Conservation (phyloP, 345 rosid species). For the Eucalyptus cloeziana region DNA sequence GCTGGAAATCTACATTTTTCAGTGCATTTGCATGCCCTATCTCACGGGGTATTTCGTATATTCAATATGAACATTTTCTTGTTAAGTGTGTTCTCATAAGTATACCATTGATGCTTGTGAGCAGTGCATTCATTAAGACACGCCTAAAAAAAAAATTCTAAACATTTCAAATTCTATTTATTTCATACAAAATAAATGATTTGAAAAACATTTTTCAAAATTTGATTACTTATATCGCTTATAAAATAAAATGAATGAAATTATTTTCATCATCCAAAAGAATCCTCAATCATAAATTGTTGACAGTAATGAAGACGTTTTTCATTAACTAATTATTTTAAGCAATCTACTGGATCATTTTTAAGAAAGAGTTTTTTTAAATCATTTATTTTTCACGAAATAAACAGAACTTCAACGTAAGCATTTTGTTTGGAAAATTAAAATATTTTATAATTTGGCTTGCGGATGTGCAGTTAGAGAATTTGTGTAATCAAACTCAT, state of each 20-base stretch:
- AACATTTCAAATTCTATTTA: too few relatives aligned
- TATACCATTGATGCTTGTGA: background rate
- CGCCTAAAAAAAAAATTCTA: background rate
- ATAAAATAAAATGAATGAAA: too few relatives aligned
- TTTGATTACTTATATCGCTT: too few relatives aligned
- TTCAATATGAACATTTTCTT: background rate
- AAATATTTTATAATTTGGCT: background rate
- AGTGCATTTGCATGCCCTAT: background rate
- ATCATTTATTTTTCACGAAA: background rate
- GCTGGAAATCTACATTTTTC: background rate
- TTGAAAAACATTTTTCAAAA: too few relatives aligned
- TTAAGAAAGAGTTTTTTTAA: fast-evolving
- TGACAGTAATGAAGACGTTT: too few relatives aligned
- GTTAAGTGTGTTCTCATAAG: background rate
- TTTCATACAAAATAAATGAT: too few relatives aligned
- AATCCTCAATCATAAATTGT: too few relatives aligned
- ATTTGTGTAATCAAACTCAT: background rate
- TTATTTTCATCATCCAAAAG: too few relatives aligned
- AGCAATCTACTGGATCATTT: too few relatives aligned
- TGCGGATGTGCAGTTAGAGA: background rate
- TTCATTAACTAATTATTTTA: too few relatives aligned
- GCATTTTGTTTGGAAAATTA: background rate
- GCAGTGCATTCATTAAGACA: background rate
- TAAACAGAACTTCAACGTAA: background rate
- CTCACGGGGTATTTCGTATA: background rate